A percentile compares a stretch with the other conserved stretches of the same genome.
phyloP scores from a whole-genome alignment of 2,329 filamentous ascomycete species.

The Botryotinia narcissicola region DNA sequence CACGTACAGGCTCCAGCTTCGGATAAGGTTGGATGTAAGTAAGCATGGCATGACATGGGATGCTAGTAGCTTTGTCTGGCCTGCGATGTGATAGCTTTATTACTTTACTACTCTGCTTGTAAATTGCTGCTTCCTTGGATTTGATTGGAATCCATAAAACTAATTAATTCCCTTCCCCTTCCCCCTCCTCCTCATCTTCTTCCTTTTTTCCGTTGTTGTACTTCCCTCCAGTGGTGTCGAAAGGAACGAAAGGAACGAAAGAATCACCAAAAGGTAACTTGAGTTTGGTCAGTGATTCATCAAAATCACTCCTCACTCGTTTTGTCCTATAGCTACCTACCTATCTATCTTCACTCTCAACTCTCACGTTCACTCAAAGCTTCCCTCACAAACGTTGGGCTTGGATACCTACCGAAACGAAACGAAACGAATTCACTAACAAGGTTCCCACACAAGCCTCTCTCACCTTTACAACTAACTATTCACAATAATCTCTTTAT shows the following conservation, averaged over 20 bases:
- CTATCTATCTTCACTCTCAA: neutral
- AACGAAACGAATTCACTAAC: neutral
- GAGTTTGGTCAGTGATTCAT: neutral
- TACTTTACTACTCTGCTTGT: neutral
- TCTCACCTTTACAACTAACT: neutral
- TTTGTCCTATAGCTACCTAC: neutral
- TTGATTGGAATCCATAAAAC: conserved; percentile 1
- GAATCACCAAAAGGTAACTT: neutral
- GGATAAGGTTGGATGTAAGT: conserved; percentile 6
- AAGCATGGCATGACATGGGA: conserved; percentile 8
- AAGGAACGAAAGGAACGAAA: no score
- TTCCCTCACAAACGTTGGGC: neutral
- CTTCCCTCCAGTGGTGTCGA: neutral
- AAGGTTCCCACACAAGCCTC: neutral
- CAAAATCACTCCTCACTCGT: neutral
- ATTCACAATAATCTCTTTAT: neutral
- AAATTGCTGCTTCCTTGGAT: neutral
- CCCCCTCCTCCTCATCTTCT: neutral
- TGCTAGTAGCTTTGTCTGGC: neutral
- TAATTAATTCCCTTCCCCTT: neutral
- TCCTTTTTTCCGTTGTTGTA: neutral
- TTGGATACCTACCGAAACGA: no score
- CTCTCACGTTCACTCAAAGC: neutral
- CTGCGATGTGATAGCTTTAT: neutral
- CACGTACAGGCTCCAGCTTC: neutral